Evolutionary conservation across 2,329 filamentous ascomycete genomes (phyloP), one percentile per base, ranked within the genome.

Genomic region (Botrytis cinerea): DNA sequence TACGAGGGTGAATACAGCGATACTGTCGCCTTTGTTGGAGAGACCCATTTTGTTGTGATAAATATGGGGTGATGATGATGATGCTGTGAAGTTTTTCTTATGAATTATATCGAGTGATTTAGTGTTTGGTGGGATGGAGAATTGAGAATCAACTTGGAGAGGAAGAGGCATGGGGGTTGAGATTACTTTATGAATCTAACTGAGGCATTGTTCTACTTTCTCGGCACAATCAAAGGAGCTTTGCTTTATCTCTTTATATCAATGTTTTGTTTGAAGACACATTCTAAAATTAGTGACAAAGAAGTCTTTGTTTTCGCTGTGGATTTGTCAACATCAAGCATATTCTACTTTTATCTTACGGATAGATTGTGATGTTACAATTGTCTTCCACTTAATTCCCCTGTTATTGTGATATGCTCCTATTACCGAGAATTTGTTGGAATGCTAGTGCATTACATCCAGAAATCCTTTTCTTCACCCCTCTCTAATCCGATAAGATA

Each of bases 21-120:
- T 18, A 4, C 28, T 38, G 10, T 70, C 54, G 22, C 40, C 54
- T 22, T 70, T 59, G n/a, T 45, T 70, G 35, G 68, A 70, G 54
- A 70, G 43, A n/a, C 20, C 28, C 68, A 70, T 70, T 70, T 51
- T 32, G 12, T 66, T 2, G n/a, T 67, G 10, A 7, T 32, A 1
- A 22, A 35, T 28, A 20, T 35, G 28, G 12, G 48, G 6, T 32
- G 14, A 2, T 43, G 38, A 12, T 60, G 38, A 20, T 20, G 20
- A 25, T 25, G 12, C 35, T 28, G 22, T 46, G 28, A 35, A 32
- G n/a, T 28, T 32, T 16, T 54, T 28, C 14, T 12, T 18, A 2
- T 54, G 25, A 54, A 22, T 38, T 22, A 5, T 67, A 16, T 68
- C 8, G 14, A 40, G 16, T 40, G 16, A 28, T 43, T 40, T 2